A percentile compares a stretch with the other conserved stretches of the same genome.
Evolutionary conservation across 2,329 filamentous ascomycete species (phyloP).

Genomic region (Ascosphaera apis): DNA sequence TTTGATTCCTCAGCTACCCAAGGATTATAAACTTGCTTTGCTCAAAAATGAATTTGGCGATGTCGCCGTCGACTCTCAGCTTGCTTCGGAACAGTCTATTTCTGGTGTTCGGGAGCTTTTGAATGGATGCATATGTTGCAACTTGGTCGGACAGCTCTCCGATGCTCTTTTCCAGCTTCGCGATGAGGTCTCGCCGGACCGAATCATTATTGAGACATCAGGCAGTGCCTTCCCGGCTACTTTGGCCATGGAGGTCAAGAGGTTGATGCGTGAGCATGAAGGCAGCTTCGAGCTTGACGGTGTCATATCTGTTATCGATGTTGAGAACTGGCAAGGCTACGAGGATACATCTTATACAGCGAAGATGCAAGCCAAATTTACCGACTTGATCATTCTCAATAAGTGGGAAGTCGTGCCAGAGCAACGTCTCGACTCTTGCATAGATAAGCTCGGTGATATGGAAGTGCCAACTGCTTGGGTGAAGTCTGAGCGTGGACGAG

Average conservation of each 20-base stretch:
- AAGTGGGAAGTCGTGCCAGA: slow-evolving; percentile 70
- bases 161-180: slow-evolving; percentile 58
- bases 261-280: slow-evolving; percentile 37
- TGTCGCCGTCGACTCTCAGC: slow-evolving; percentile 75
- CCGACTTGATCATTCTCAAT: slow-evolving; percentile 75
- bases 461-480: slow-evolving; percentile 63
- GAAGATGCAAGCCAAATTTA: slow-evolving; percentile 68
- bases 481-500: slow-evolving; percentile 60
- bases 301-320: slow-evolving; percentile 73
- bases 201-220: slow-evolving; percentile 84
- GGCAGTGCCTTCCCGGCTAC: slow-evolving; percentile 77
- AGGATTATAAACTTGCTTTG: slow-evolving; percentile 72
- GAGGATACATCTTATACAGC: slow-evolving; percentile 80
- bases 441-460: slow-evolving; percentile 59
- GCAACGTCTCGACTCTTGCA: slow-evolving; percentile 48
- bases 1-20: slow-evolving; percentile 72
- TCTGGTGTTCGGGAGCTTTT: slow-evolving; percentile 80
- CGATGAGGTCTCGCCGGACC: slow-evolving; percentile 39
- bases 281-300: slow-evolving; percentile 57
- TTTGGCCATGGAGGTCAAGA: slow-evolving; percentile 72
- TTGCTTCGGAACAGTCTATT: slow-evolving; percentile 62
- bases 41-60: slow-evolving; percentile 98
- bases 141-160: slow-evolving; percentile 76
- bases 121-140: slow-evolving; percentile 97
- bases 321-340: slow-evolving; percentile 88